Conservation (phyloP, 176 grass and related monocot genomes). For the Triticum aestivum region IWGSC_CS_RefSeq_v2.1 NC_057799.1:648929364-648929863, state of each 20-base stretch:
- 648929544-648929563: slow-evolving; percentile 76
- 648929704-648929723: slow-evolving; percentile 91
- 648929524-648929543: slow-evolving; percentile 98
- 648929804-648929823: slow-evolving; percentile 76
- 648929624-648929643: slow-evolving; percentile 84
- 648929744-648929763: slow-evolving; percentile 62
- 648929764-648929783: slow-evolving; percentile 47
- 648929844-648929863: slow-evolving; percentile 80
- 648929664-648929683: slow-evolving; percentile 14
- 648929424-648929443: no score
- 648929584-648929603: slow-evolving; percentile 79
- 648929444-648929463: no score
- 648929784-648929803: slow-evolving; percentile 46
- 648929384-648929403: neutral
- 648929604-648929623: slow-evolving; percentile 55
- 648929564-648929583: slow-evolving; percentile 72
- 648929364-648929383: neutral
- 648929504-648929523: slow-evolving; percentile 92
- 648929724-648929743: slow-evolving; percentile 55
- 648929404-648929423: no score
- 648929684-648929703: slow-evolving; percentile 97
- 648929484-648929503: slow-evolving; percentile 73
- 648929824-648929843: neutral
- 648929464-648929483: slow-evolving; percentile 64
- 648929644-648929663: slow-evolving; percentile 52